Percentiles rank a stretch among this genome's conserved stretches.
Evolutionary conservation across 1,284 basidiomycete species (phyloP).

Genomic region (Melampsora americana): DNA sequence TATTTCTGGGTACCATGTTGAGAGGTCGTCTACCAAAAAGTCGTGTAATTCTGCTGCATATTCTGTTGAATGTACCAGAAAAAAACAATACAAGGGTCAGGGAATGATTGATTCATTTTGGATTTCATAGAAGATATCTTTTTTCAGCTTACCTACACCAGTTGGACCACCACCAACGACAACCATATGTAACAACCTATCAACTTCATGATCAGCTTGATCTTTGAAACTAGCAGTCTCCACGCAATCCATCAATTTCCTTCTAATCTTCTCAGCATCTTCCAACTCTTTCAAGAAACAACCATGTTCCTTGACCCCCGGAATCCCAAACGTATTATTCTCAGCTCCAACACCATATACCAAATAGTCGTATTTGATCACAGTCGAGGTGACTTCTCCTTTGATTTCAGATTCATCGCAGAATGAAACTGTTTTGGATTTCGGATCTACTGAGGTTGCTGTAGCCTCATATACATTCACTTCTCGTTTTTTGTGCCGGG

Average conservation of each 20-base stretch:
- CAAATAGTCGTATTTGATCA: constrained; percentile 90
- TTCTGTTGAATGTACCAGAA: constrained; percentile 16
- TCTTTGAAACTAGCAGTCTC: constrained; percentile 93
- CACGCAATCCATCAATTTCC: constrained; percentile 61
- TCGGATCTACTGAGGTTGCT: constrained; percentile 80
- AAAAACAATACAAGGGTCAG: not conserved
- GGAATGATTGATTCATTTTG: not conserved
- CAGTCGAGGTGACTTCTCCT: constrained; percentile 67
- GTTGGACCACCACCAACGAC: constrained; percentile 97
- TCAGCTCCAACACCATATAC: constrained; percentile 93
- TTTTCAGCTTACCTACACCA: constrained; percentile 66
- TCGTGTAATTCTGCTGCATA: constrained; percentile 50
- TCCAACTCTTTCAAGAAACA: constrained; percentile 96
- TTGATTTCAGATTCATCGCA: constrained; percentile 75
- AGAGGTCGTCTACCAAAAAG: constrained; percentile 70
- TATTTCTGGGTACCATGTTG: constrained; percentile 90
- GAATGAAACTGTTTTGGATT: constrained; percentile 88
- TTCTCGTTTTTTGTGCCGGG: constrained; percentile 81
- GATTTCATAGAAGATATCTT: not conserved
- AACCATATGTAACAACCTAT: constrained; percentile 88
- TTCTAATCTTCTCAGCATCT: constrained; percentile 78
- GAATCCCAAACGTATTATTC: constrained; percentile 92
- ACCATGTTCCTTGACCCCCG: constrained; percentile 78
- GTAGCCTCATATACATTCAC: constrained; percentile 91
- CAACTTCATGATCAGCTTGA: constrained; percentile 76